phyloP scores from a whole-genome alignment of 441 rosid species.

The Corymbia citriodora region DNA sequence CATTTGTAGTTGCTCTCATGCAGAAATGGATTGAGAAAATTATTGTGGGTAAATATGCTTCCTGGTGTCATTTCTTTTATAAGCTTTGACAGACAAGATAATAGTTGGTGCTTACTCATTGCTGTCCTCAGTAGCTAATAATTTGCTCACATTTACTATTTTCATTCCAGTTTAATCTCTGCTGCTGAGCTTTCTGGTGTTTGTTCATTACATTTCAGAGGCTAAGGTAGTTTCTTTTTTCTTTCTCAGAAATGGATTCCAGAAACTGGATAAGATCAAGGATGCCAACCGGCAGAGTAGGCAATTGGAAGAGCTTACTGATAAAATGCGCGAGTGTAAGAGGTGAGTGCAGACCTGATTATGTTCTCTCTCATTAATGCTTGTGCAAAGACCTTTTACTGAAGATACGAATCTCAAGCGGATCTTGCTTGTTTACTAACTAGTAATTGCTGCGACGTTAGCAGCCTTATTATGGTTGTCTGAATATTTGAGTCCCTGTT shows the following conservation, averaged over 20 bases:
- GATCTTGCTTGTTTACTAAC: background rate
- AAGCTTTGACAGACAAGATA: background rate
- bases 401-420: background rate
- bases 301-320: conserved; percentile 90
- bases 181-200: background rate
- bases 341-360: conserved; percentile 33
- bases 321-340: conserved; percentile 90
- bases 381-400: background rate
- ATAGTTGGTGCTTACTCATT: background rate
- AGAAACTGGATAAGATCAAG: conserved; percentile 91
- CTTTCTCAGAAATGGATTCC: conserved; percentile 78
- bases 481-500: background rate
- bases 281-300: conserved; percentile 82
- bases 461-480: background rate
- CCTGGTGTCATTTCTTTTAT: background rate
- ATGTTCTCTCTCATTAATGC: background rate
- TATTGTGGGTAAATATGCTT: background rate
- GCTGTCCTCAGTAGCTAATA: background rate
- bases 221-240: background rate
- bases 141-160: background rate
- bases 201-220: background rate
- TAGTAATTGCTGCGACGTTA: background rate
- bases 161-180: background rate
- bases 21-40: background rate
- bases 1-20: background rate